phyloP scores from a whole-genome alignment of 116 monocot species.

The Papilionanthe hybrid region DNA sequence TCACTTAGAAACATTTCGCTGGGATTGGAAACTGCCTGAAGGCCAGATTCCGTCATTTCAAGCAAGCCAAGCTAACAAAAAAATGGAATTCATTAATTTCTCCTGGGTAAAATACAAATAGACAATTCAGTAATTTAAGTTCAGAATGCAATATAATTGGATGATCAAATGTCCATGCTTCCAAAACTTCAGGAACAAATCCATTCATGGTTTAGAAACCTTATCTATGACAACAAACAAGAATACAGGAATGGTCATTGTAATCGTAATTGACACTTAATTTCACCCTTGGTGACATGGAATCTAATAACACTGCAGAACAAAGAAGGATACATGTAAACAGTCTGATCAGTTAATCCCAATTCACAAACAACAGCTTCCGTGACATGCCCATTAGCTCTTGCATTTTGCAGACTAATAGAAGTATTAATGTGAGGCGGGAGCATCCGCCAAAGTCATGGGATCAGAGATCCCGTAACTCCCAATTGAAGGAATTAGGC shows the following conservation, averaged over 20 bases:
- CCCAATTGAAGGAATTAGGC: too few species aligned
- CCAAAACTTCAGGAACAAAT: neutral
- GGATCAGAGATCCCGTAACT: too few species aligned
- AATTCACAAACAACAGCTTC: neutral
- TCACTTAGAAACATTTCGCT: constrained; percentile 87
- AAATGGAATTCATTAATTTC: neutral
- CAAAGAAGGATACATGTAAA: neutral
- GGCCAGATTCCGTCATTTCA: constrained; percentile 89
- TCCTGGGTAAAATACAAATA: constrained; percentile 1
- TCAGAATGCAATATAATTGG: neutral
- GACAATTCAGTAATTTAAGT: neutral
- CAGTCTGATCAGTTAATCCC: neutral
- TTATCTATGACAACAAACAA: neutral
- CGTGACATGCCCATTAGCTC: neutral
- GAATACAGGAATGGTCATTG: neutral
- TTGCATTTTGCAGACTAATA: neutral
- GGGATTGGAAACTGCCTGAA: constrained; percentile 92
- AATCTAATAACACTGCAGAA: neutral
- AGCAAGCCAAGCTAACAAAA: constrained; percentile 81
- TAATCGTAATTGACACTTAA: neutral
- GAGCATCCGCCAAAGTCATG: too few species aligned
- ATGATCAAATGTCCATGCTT: neutral
- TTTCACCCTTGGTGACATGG: neutral
- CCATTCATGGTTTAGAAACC: neutral
- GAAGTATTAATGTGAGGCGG: neutral